Percentiles rank a stretch among this genome's conserved stretches.
These are phyloP conservation scores for Pythium chondricola DNA, from an alignment of 352 stramenopile genomes.

Conservation along the genomic window DNA sequence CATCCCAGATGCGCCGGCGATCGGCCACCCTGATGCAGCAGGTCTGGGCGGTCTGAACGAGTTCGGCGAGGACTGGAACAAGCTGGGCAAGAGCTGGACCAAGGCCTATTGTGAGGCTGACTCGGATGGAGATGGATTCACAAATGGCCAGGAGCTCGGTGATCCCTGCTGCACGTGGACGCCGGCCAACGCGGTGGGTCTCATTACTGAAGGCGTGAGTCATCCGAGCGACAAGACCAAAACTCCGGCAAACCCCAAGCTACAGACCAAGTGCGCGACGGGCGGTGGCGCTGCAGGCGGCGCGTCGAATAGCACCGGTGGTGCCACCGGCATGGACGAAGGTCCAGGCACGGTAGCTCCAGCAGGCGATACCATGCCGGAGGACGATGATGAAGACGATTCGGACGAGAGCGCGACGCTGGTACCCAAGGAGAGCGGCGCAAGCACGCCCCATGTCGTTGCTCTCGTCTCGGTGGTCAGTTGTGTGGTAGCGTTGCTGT, in stretches of 20 bases:
- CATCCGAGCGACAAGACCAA: constrained; percentile 51
- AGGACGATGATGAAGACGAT: constrained; percentile 60
- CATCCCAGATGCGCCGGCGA: constrained; percentile 15
- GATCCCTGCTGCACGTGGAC: constrained; percentile 44
- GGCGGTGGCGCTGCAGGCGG: constrained; percentile 1
- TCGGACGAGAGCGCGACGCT: constrained; percentile 37
- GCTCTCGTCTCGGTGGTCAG: constrained; percentile 5
- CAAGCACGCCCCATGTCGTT: constrained; percentile 3
- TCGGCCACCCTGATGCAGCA: constrained; percentile 27
- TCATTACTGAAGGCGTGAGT: constrained; percentile 58
- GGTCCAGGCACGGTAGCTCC: constrained; percentile 21
- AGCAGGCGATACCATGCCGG: constrained; percentile 21
- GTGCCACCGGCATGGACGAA: not conserved
- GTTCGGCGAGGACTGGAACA: constrained; percentile 33
- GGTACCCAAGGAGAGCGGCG: constrained; percentile 17
- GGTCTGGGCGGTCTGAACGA: constrained; percentile 24
- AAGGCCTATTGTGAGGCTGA: constrained; percentile 27
- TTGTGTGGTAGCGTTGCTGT: constrained; percentile 8
- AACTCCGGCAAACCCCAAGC: constrained; percentile 39
- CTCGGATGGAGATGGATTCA: constrained; percentile 34
- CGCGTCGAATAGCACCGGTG: not conserved
- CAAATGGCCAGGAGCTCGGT: constrained; percentile 37
- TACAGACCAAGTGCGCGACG: constrained; percentile 39
- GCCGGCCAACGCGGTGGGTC: constrained; percentile 23
- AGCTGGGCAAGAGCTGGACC: constrained; percentile 26